These are phyloP conservation scores for Populus hybrid DNA, from an alignment of 441 rosid genomes.

Conservation along the genomic window DNA sequence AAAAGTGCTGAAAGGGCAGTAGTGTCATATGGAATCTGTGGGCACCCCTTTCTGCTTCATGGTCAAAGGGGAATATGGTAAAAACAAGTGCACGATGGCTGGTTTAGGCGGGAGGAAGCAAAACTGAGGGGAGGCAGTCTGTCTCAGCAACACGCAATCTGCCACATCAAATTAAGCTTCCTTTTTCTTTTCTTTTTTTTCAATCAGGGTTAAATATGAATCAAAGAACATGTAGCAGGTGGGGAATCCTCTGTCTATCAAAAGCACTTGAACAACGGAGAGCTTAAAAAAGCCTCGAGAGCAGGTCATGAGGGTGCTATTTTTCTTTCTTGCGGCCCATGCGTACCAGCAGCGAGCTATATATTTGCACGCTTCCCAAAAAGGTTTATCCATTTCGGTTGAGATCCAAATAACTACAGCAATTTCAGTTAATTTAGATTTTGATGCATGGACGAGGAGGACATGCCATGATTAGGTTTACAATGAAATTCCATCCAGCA, in stretches of 20 bases:
- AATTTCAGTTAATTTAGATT: neutral
- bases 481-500: neutral
- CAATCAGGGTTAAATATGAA: neutral
- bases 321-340: neutral
- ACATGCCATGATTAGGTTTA: neutral
- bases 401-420: neutral
- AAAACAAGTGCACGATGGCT: constrained; percentile 13
- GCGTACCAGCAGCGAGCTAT: neutral
- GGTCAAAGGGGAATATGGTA: constrained; percentile 20
- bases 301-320: neutral
- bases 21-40: neutral
- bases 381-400: neutral
- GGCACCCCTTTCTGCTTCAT: neutral
- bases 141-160: constrained; percentile 25
- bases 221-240: neutral
- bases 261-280: neutral
- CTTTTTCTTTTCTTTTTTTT: too few species aligned
- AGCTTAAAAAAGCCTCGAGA: neutral
- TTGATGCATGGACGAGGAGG: neutral
- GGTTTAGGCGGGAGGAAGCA: constrained; percentile 22
- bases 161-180: neutral
- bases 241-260: neutral
- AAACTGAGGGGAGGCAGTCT: constrained; percentile 12
- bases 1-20: neutral
- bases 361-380: neutral